These are phyloP conservation scores for Dissophora ornata DNA, from an alignment of 192 early-diverging fungal genomes.

Conservation along the genomic window DNA sequence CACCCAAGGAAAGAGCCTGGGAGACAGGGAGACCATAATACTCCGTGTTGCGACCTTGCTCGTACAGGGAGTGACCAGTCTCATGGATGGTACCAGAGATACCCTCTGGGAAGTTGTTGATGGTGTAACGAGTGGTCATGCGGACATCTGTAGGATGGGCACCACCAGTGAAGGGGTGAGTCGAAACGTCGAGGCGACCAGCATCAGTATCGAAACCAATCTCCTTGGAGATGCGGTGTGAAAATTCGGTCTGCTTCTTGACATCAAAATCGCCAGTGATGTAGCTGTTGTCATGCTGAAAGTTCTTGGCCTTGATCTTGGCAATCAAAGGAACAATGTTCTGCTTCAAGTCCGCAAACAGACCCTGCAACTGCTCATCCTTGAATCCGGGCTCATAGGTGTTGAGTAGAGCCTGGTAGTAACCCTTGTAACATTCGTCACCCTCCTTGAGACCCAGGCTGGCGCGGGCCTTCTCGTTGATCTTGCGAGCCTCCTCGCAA, in stretches of 20 bases:
- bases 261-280: constrained; percentile 45
- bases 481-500: constrained; percentile 47
- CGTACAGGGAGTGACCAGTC: constrained; percentile 57
- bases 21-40: constrained; percentile 37
- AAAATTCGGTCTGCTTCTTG: constrained; percentile 51
- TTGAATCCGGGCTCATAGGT: constrained; percentile 55
- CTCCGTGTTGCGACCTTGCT: constrained; percentile 54
- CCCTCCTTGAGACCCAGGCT: constrained; percentile 29
- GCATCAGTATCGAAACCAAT: constrained; percentile 55
- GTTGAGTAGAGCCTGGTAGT: constrained; percentile 53
- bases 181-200: constrained; percentile 55
- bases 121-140: constrained; percentile 58
- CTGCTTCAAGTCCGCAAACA: constrained; percentile 50
- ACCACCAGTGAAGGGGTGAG: constrained; percentile 56
- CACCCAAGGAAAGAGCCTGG: constrained; percentile 40
- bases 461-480: constrained; percentile 53
- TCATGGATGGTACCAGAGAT: constrained; percentile 56
- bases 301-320: constrained; percentile 55
- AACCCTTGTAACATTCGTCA: constrained; percentile 51
- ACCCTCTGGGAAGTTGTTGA: constrained; percentile 45
- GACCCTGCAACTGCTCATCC: constrained; percentile 36
- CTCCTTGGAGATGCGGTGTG: constrained; percentile 49
- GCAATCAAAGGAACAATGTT: constrained; percentile 55
- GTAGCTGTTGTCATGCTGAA: constrained; percentile 45
- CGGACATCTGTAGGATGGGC: constrained; percentile 50